phyloP scores from a whole-genome alignment of 371 early-diverging fungal species.

The Mycotypha africana region DNA sequence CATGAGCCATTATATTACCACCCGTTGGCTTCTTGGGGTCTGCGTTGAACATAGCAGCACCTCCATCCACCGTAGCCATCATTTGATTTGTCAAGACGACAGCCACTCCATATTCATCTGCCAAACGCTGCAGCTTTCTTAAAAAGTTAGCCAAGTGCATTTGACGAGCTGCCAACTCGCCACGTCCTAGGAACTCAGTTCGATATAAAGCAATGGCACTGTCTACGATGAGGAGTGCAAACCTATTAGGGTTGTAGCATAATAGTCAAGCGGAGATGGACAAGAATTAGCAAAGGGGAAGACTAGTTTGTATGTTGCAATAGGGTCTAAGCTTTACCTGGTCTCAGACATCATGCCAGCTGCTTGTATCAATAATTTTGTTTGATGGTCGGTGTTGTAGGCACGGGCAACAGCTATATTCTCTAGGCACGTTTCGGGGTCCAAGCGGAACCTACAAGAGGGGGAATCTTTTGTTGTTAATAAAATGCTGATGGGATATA shows the following conservation, averaged over 20 bases:
- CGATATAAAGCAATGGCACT: constrained; percentile 97
- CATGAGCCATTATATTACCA: constrained; percentile 98
- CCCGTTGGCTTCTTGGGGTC: constrained; percentile 99
- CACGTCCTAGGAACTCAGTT: constrained; percentile 98
- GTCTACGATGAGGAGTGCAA: constrained; percentile 93
- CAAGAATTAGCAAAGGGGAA: no score
- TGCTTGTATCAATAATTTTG: constrained; percentile 86
- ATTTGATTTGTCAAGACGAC: constrained; percentile 98
- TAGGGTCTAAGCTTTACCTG: no score
- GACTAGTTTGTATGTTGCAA: neutral
- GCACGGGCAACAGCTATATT: constrained; percentile 98
- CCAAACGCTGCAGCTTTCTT: constrained; percentile 84
- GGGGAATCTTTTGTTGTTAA: no score
- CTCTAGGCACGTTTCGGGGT: constrained; percentile 87
- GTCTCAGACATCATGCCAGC: constrained; percentile 97
- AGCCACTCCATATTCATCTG: constrained; percentile 78
- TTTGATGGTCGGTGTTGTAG: constrained; percentile 98
- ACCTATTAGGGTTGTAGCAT: constrained; percentile 30
- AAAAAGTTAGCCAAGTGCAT: constrained; percentile 96
- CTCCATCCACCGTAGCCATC: constrained; percentile 96
- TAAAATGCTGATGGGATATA: no score
- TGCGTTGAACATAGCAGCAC: constrained; percentile 80
- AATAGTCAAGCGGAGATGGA: neutral
- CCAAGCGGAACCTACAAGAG: constrained; percentile 68
- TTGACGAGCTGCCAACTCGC: constrained; percentile 97